Conservation (phyloP, 2,329 filamentous ascomycete species). For the Delphinella strobiligena region DNA sequence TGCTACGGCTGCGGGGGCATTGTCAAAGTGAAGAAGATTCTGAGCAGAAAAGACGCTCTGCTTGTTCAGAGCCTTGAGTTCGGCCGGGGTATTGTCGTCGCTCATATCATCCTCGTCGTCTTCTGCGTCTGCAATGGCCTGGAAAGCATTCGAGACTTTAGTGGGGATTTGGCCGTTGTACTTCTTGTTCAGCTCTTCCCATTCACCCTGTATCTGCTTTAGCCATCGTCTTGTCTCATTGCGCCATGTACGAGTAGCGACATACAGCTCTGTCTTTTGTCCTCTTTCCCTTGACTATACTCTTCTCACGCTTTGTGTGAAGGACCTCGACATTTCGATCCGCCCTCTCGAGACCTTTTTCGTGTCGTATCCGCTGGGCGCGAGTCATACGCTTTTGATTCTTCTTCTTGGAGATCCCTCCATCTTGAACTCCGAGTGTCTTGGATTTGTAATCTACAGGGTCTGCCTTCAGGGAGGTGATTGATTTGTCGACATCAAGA, state of each 20-base stretch:
- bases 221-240: neutral
- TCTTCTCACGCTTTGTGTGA: conserved; percentile 44
- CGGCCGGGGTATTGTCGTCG: conserved; percentile 1
- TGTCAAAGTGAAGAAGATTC: neutral
- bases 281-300: conserved; percentile 33
- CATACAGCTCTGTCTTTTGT: conserved; percentile 35
- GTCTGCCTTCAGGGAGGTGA: conserved; percentile 46
- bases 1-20: neutral
- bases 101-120: conserved; percentile 2
- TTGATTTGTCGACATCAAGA: conserved; percentile 60
- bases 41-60: neutral
- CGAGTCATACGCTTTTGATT: conserved; percentile 44
- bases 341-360: conserved; percentile 44
- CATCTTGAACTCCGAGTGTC: conserved; percentile 57
- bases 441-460: conserved; percentile 45
- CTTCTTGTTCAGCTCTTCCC: conserved; percentile 23
- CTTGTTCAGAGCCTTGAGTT: neutral
- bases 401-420: conserved; percentile 57
- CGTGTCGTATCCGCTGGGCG: conserved; percentile 41
- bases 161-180: neutral
- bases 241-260: neutral
- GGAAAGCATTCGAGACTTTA: conserved; percentile 2
- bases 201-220: conserved; percentile 12
- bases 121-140: neutral
- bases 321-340: conserved; percentile 42